phyloP scores from a whole-genome alignment of 2,329 filamentous ascomycete species.

The Epichloe amarillans region DNA sequence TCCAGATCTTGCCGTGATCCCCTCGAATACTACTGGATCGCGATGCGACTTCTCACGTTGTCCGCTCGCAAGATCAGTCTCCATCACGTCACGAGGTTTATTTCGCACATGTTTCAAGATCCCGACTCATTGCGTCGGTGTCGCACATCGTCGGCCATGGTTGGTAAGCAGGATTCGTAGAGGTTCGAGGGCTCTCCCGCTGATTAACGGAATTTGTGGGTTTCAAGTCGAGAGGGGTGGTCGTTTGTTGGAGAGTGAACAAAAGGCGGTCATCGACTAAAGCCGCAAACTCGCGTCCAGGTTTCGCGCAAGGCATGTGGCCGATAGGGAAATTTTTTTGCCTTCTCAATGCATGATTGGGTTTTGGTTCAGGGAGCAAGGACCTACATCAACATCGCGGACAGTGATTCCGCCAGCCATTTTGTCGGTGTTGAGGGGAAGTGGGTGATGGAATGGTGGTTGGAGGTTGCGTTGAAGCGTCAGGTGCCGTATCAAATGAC shows the following conservation, averaged over 20 bases:
- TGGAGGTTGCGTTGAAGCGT: slow-evolving; percentile 18
- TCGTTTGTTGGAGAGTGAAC: not conserved
- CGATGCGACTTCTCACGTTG: not conserved
- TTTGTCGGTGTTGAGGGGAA: slow-evolving; percentile 42
- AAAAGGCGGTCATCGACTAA: not conserved
- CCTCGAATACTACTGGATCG: slow-evolving; percentile 3
- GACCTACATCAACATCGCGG: slow-evolving; percentile 74
- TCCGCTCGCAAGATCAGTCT: not conserved
- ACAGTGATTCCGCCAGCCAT: slow-evolving; percentile 71
- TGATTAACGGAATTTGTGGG: slow-evolving; percentile 1
- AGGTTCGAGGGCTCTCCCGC: not conserved
- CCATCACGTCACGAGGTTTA: not conserved
- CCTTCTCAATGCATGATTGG: not conserved
- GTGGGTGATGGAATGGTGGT: slow-evolving; percentile 10
- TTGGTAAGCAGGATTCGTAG: not conserved
- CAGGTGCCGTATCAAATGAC: slow-evolving; percentile 11
- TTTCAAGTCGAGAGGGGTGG: slow-evolving; percentile 1
- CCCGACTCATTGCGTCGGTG: not conserved
- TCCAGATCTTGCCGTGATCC: slow-evolving; percentile 11
- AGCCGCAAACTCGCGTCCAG: not conserved
- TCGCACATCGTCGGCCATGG: not conserved
- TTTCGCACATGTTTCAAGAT: not conserved
- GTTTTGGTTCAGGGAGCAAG: slow-evolving; percentile 21
- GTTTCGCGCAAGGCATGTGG: not conserved
- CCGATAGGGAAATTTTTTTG: too few species aligned